phyloP scores from a whole-genome alignment of 1,284 basidiomycete genomes.

The Naganishia liquefaciens region DNA sequence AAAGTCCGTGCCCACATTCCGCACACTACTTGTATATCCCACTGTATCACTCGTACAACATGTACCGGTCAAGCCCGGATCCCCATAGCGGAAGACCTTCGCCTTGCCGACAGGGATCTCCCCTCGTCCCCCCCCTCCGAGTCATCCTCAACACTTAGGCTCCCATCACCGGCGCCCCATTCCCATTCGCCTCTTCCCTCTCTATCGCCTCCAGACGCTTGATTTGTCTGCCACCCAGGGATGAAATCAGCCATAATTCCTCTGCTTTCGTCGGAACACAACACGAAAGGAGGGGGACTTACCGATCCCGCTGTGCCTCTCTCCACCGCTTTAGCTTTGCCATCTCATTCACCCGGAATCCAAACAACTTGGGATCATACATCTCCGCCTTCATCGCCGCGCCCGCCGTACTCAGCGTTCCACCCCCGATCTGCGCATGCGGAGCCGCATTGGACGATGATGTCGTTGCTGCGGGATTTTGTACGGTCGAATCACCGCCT shows the following conservation, averaged over 20 bases:
- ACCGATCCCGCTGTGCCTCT: slow-evolving; percentile 81
- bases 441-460: slow-evolving; percentile 6
- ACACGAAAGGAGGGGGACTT: slow-evolving; percentile 41
- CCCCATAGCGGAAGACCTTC: no score
- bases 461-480: not conserved
- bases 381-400: slow-evolving; percentile 83
- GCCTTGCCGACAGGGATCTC: no score
- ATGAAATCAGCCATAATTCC: not conserved
- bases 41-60: no score
- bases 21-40: no score
- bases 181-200: slow-evolving; percentile 40
- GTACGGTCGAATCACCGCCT: not conserved
- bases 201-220: slow-evolving; percentile 53
- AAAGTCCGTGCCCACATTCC: no score
- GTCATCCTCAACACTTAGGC: not conserved
- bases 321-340: slow-evolving; percentile 93
- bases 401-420: slow-evolving; percentile 64
- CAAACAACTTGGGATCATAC: slow-evolving; percentile 87
- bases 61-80: no score
- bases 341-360: slow-evolving; percentile 88
- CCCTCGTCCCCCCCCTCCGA: no score
- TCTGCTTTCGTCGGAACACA: not conserved
- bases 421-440: slow-evolving; percentile 30
- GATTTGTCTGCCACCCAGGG: slow-evolving; percentile 48
- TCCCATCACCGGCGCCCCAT: not conserved